Evolutionary conservation across 352 stramenopile genomes (phyloP).

Genomic region (Aphanomyces stellatus): DNA sequence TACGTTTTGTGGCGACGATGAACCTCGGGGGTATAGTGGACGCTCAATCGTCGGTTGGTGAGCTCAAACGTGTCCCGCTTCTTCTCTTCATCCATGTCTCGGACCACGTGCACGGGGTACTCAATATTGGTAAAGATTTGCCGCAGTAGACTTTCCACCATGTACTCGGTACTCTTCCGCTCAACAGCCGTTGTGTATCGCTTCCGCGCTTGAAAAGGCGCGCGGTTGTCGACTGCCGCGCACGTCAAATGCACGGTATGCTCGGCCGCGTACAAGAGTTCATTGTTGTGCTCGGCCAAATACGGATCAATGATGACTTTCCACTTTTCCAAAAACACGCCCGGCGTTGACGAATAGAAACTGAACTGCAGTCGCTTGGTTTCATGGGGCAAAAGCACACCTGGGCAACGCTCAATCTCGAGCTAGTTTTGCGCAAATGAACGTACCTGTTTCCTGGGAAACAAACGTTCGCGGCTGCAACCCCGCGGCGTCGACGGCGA

Average conservation of each 20-base stretch:
- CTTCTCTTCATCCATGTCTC: slow-evolving; percentile 28
- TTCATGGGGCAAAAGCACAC: slow-evolving; percentile 47
- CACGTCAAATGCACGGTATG: slow-evolving; percentile 35
- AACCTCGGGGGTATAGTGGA: slow-evolving; percentile 15
- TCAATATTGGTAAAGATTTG: slow-evolving; percentile 37
- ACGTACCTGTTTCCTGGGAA: background rate
- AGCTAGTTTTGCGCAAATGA: too few species aligned
- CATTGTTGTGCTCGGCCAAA: slow-evolving; percentile 16
- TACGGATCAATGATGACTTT: slow-evolving; percentile 47
- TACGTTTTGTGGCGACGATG: slow-evolving; percentile 25
- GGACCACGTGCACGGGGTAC: slow-evolving; percentile 23
- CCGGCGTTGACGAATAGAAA: slow-evolving; percentile 37
- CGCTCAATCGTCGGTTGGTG: slow-evolving; percentile 23
- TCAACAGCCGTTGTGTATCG: slow-evolving; percentile 20
- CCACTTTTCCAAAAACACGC: slow-evolving; percentile 65
- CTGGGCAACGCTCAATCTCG: too few species aligned
- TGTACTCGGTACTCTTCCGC: slow-evolving; percentile 29
- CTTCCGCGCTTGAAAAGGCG: slow-evolving; percentile 25
- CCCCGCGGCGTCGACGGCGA: slow-evolving; percentile 15
- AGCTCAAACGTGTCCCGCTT: slow-evolving; percentile 31
- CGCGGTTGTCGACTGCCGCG: slow-evolving; percentile 55
- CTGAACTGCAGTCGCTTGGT: slow-evolving; percentile 44
- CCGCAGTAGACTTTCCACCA: slow-evolving; percentile 47
- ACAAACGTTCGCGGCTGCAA: slow-evolving; percentile 23
- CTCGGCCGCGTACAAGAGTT: slow-evolving; percentile 11